phyloP scores from a whole-genome alignment of 2,329 filamentous ascomycete species.

The Cyanodermella asteris region DNA sequence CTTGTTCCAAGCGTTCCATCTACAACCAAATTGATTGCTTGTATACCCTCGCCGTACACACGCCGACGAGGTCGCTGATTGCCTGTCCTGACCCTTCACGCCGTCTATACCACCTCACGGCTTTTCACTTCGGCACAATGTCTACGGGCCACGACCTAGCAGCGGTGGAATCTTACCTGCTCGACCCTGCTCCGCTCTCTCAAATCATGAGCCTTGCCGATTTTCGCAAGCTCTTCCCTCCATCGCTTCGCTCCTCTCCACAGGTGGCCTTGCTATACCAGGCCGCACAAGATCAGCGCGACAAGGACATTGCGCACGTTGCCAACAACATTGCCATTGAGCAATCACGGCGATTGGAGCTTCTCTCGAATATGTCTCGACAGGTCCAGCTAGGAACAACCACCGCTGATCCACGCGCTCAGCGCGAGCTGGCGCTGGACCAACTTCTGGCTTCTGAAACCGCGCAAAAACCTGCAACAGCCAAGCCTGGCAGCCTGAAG shows the following conservation, averaged over 20 bases:
- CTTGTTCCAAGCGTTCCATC: too few species aligned
- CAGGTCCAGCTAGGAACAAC: too few species aligned
- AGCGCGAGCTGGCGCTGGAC: too few species aligned
- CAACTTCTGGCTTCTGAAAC: constrained; percentile 35
- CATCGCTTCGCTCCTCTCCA: constrained; percentile 39
- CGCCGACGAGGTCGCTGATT: neutral
- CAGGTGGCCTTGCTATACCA: constrained; percentile 53
- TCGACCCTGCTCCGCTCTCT: constrained; percentile 52
- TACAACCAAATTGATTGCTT: too few species aligned
- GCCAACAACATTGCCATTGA: constrained; percentile 42
- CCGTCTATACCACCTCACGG: neutral
- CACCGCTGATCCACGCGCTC: too few species aligned
- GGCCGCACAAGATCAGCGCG: constrained; percentile 55
- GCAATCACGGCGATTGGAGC: too few species aligned
- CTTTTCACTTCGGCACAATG: neutral
- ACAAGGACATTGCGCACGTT: constrained; percentile 45
- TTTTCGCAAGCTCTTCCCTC: constrained; percentile 59
- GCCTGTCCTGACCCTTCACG: neutral
- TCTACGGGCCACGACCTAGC: too few species aligned
- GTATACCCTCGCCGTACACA: too few species aligned
- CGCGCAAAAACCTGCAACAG: constrained; percentile 21
- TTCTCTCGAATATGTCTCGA: too few species aligned
- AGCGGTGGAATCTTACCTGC: constrained; percentile 57
- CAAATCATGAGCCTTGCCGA: constrained; percentile 50
- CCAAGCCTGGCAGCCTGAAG: constrained; percentile 34